Evolutionary conservation across 805 yeast genomes (phyloP), one percentile per base, ranked within the genome.

Genomic region (Scheffersomyces ergatensis): DNA sequence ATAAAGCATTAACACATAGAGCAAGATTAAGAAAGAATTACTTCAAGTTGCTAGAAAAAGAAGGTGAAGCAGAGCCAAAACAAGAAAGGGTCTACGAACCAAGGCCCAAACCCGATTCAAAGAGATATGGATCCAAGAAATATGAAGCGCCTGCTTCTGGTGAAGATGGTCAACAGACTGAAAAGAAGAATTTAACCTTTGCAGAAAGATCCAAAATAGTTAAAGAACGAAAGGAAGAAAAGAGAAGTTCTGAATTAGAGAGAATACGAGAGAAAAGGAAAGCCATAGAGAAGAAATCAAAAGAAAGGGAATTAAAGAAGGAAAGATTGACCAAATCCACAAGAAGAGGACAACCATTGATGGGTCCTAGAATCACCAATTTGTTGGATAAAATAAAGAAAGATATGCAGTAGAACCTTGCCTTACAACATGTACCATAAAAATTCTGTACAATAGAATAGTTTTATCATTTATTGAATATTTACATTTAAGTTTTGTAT

Each of bases 301-400:
- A 58, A 59, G 54, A 78, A 67, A 44, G 71, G 61, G 54, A 67
- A 54, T 32, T 65, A 67, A 54, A 63, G 76, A 51, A 76, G 67
- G 56, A 65, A 51, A 51, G 55, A 19, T 45, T 70, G 3, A 44
- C 62, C 7, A 70, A 75, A 43, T 81, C 70, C 46, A 90, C 96
- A 1, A 71, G 72, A 51, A 57, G 67, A 3, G 98, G 98, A 0
- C 98, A 90, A 60, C 97, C 97, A 2, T 63, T 78, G 34, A 87
- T 90, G 92, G 96, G 89, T 0, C 95, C 96, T 13, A 78, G 95
- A 61, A 87, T 90, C 43, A 83, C 80, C 41, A 78, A 80, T 50
- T 67, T 90, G 33, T 70, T 90, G 36, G 93, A 85, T 39, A 87
- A 89, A 60, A 86, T 90, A 45, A 81, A 78, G 54, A 63, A 62